These are phyloP conservation scores for Fusarium beomiforme DNA, from an alignment of 2,329 filamentous ascomycete genomes.

Conservation along the genomic window DNA sequence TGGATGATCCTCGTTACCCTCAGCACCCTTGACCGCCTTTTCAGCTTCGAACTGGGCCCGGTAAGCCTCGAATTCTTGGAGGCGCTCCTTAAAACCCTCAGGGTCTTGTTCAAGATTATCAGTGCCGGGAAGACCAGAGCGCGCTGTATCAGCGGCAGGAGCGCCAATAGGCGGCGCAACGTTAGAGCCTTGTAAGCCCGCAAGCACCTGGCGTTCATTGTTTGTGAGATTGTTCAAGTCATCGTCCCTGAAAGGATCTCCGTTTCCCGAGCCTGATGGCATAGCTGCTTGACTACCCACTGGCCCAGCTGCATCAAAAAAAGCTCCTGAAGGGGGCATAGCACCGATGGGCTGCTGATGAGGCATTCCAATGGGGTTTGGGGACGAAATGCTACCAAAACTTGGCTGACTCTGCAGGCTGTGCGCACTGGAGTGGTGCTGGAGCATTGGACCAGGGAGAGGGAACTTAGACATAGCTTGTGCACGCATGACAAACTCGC, in stretches of 20 bases:
- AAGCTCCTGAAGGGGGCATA: constrained; percentile 70
- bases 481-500: constrained; percentile 90
- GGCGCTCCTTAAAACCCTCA: constrained; percentile 73
- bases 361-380: constrained; percentile 74
- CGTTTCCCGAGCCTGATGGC: constrained; percentile 46
- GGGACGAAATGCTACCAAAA: constrained; percentile 94
- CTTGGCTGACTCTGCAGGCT: constrained; percentile 97
- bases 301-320: constrained; percentile 71
- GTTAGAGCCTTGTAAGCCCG: constrained; percentile 46
- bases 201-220: constrained; percentile 64
- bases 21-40: constrained; percentile 48
- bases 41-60: constrained; percentile 76
- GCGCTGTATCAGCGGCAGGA: constrained; percentile 48
- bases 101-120: constrained; percentile 63
- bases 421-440: constrained; percentile 94
- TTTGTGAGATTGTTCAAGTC: constrained; percentile 74
- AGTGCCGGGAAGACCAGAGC: constrained; percentile 59
- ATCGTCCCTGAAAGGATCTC: constrained; percentile 73
- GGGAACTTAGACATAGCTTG: constrained; percentile 81
- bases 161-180: constrained; percentile 53
- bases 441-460: constrained; percentile 66
- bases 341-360: constrained; percentile 64
- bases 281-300: constrained; percentile 42
- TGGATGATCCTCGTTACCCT: constrained; percentile 49
- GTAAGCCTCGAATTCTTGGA: constrained; percentile 85